Evolutionary conservation across 1,284 basidiomycete genomes (phyloP).

Genomic region (Neolentinus lepideus): DNA sequence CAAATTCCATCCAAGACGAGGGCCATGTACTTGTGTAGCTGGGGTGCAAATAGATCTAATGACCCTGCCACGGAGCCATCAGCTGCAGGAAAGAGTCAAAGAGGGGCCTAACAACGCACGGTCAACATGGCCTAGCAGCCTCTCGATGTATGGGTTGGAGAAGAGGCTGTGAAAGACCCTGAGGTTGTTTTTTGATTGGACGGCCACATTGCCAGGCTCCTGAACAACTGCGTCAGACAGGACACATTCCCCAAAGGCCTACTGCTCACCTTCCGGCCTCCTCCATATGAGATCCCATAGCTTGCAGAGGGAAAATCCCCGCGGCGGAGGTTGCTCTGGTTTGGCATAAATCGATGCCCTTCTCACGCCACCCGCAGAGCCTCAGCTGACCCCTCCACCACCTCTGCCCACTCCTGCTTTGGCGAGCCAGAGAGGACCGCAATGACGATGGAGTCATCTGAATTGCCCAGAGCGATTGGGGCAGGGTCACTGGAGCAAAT

Average conservation of each 20-base stretch:
- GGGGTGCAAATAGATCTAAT: not conserved
- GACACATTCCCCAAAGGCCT: not conserved
- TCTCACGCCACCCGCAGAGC: not conserved
- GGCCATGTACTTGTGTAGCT: not conserved
- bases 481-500: not conserved
- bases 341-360: not conserved
- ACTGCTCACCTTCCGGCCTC: not conserved
- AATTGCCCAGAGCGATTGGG: not conserved
- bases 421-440: not conserved
- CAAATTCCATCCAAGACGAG: not conserved
- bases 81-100: not conserved
- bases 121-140: not conserved
- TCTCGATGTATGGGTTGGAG: not conserved
- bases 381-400: not conserved
- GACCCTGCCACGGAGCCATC: not conserved
- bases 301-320: not conserved
- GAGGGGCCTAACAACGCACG: not conserved
- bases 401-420: not conserved
- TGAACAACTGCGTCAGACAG: not conserved
- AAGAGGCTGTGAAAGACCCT: not conserved
- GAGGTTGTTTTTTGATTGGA: not conserved
- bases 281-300: not conserved
- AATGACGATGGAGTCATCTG: not conserved
- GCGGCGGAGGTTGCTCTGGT: not conserved
- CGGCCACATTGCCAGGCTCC: not conserved